Evolutionary conservation across 1,139 yeast genomes (phyloP), one percentile per base, ranked within the genome.

Genomic region (Fermentozyma sake): DNA sequence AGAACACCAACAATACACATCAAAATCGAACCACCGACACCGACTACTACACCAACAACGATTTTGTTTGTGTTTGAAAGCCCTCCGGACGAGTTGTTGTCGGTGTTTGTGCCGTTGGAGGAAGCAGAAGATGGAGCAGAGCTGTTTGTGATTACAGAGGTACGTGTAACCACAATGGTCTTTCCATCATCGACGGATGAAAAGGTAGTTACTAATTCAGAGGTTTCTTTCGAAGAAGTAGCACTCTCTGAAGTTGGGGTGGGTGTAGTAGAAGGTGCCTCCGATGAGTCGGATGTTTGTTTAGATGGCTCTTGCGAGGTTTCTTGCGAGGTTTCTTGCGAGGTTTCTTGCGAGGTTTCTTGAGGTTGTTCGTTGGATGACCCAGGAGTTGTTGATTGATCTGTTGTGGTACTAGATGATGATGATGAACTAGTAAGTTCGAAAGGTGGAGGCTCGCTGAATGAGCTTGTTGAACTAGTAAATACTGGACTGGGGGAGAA

Each of bases 21-120:
- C 28, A 67, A 48, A 19, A 67, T 52, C 4, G 70, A 52, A 2
- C 72, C 73, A 26, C 73, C 74, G 6, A 67, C 68, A 23, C 74
- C 74, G 9, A 68, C 74, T 23, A 68, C 73, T 2, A 67, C 73
- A 23, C 74, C 74, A 4, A 68, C 74, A 4, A 68, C 72, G 20
- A 68, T 63, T 33, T 53, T 59, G 41, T 68, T 68, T 30, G 72
- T 64, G 20, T 52, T 38, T 14, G 71, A 61, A 35, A 68, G 60
- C 4, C 73, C 72, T 20, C 42, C 25, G 26, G 33, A 21, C 14
- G 34, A 37, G 16, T 33, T 29, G 24, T 30, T 41, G 18, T 36
- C 30, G 27, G 32, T 38, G 21, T 38, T 30, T 19, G 28, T 35
- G 23, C 29, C 28, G 15, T 39, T 38, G 12, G 47, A 5, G 33